These are phyloP conservation scores for Talaromyces thailandensis DNA, from an alignment of 495 filamentous ascomycete species.

Conservation along the genomic window DNA sequence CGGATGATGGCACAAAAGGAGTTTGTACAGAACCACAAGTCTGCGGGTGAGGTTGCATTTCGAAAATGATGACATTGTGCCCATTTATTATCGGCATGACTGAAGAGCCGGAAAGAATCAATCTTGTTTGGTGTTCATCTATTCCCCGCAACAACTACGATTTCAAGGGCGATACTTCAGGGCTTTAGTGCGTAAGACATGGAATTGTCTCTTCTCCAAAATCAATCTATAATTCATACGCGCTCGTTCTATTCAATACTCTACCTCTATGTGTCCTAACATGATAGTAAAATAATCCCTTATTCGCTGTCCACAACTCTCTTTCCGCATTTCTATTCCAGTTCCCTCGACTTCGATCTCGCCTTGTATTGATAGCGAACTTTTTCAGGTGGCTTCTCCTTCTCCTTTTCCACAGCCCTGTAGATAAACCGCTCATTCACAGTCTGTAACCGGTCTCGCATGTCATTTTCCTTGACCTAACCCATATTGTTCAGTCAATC, in stretches of 20 bases:
- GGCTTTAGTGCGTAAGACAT: background rate
- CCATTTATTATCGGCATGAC: background rate
- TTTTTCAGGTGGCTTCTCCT: background rate
- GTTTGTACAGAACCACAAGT: background rate
- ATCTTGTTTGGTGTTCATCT: background rate
- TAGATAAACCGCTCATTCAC: conserved; percentile 8
- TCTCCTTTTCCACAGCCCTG: background rate
- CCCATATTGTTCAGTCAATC: background rate
- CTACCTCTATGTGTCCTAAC: background rate
- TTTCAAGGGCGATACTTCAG: background rate
- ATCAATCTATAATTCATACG: background rate
- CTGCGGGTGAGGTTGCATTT: background rate
- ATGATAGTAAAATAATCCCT: no score
- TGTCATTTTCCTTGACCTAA: conserved; percentile 2
- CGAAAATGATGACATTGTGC: background rate
- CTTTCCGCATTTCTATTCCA: background rate
- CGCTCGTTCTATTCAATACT: background rate
- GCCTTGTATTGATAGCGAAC: background rate
- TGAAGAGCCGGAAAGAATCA: background rate
- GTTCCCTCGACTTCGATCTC: background rate
- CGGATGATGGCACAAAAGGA: background rate
- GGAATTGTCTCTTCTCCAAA: background rate
- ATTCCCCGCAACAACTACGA: background rate
- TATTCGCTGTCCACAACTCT: no score
- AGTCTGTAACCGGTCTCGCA: background rate